Evolutionary conservation across 2,329 filamentous ascomycete genomes (phyloP), one percentile per base, ranked within the genome.

Genomic region (Penicillium digitatum): DNA sequence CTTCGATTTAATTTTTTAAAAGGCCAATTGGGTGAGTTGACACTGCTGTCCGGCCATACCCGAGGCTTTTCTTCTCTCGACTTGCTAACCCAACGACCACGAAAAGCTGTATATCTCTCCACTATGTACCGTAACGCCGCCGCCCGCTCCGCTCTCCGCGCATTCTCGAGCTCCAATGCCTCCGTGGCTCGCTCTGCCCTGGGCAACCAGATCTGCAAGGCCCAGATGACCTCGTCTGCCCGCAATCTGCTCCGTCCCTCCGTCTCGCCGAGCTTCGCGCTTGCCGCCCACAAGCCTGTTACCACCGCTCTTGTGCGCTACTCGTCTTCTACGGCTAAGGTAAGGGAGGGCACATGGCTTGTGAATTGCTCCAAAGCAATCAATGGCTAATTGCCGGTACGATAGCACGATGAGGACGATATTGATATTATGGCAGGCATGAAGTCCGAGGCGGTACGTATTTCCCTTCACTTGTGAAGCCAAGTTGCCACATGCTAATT

Each of bases 371-470:
- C 16, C 16, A 29, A 22, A 1, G 77, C 75, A 11, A 74, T 79
- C 16, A 79, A 82, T 52, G 76, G 79, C 60, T 72, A 82, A 45
- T 72, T 81, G 22, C 67, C 20, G 26, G 11, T 34, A 26, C 27
- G 12, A 26, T 26, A 34, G 57, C 62, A 74, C 52, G 71, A 69
- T 44, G 66, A 60, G 11, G 62, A 65, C 2, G 55, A 62, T 49
- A 52, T 65, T 48, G 76, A 81, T 60, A 78, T 82, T 76, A 74
- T 80, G 68, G 78, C 74, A 45, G 79, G 78, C 45, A 75, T 84
- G 57, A 79, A 75, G 62, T 67, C 74, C 48, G 82, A 84, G 66
- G 67, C 89, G 67, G 87, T 89, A 78, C 39, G 81, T 75, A 49
- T 31, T n/a, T 11, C 40, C 22, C 35, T 52, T 59, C 40, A 54